These are phyloP conservation scores for Diaporthe ilicicola DNA, from an alignment of 2,329 filamentous ascomycete genomes.

Conservation along the genomic window DNA sequence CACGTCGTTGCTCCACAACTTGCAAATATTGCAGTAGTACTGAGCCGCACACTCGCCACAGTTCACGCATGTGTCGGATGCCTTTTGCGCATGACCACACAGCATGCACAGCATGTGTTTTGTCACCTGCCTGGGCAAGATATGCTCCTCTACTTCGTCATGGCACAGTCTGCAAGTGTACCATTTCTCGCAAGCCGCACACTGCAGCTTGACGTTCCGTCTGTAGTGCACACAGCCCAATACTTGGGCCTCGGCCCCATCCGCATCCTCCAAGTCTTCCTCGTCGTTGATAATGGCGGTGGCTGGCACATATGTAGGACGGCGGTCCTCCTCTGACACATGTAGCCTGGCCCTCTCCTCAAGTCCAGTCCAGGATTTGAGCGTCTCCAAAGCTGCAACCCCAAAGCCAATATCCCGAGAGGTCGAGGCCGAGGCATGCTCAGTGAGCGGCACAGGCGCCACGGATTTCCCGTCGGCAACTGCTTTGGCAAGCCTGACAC, in stretches of 20 bases:
- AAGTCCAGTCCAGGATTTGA: conserved; percentile 65
- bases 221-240: conserved; percentile 93
- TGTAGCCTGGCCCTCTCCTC: conserved; percentile 46
- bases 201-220: conserved; percentile 95
- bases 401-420: conserved; percentile 28
- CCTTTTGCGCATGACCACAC: conserved; percentile 85
- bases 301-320: conserved; percentile 71
- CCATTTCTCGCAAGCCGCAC: conserved; percentile 88
- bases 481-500: conserved; percentile 21
- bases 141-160: conserved; percentile 82
- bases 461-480: conserved; percentile 30
- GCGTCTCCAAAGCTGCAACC: conserved; percentile 53
- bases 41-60: conserved; percentile 83
- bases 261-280: conserved; percentile 49
- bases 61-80: conserved; percentile 77
- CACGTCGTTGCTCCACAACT: conserved; percentile 94
- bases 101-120: conserved; percentile 98
- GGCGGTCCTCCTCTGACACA: conserved; percentile 62
- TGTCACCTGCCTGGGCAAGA: conserved; percentile 81
- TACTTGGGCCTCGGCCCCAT: conserved; percentile 46
- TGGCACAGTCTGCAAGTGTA: conserved; percentile 96
- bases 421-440: conserved; percentile 26
- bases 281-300: conserved; percentile 54
- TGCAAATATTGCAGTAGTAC: conserved; percentile 95
- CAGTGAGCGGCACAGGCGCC: conserved; percentile 27